Conservation (phyloP, 1,284 basidiomycete genomes). For the Cutaneotrichosporon sp. region DNA sequence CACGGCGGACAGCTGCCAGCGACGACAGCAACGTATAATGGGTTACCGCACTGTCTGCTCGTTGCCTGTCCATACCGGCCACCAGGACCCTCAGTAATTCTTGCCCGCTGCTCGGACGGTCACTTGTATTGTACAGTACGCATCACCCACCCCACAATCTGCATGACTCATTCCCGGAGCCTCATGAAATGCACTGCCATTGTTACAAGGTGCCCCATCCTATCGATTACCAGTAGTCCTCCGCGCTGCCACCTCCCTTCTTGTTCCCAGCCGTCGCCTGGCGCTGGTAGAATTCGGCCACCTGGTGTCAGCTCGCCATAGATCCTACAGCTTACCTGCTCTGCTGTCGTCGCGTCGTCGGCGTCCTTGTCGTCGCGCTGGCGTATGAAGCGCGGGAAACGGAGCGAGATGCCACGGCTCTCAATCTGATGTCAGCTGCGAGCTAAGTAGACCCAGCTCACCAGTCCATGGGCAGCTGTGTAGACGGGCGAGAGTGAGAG, state of each 20-base stretch:
- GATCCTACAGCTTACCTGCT: constrained; percentile 64
- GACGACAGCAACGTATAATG: neutral
- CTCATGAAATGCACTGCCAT: neutral
- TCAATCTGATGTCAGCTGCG: constrained; percentile 62
- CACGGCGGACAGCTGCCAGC: neutral
- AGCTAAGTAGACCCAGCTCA: constrained; percentile 55
- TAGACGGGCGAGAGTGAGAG: constrained; percentile 96
- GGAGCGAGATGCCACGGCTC: constrained; percentile 85
- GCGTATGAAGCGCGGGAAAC: constrained; percentile 92
- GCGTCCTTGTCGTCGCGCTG: constrained; percentile 89
- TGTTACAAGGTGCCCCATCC: neutral
- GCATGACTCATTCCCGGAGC: neutral
- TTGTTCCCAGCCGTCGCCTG: constrained; percentile 76
- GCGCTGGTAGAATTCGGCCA: constrained; percentile 92
- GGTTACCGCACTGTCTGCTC: neutral
- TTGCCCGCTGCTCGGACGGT: neutral
- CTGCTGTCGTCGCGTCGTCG: constrained; percentile 88
- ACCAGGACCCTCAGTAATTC: neutral
- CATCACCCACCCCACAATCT: neutral
- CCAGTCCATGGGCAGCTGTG: constrained; percentile 92
- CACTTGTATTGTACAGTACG: neutral
- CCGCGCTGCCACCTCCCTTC: constrained; percentile 63
- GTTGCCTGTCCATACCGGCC: neutral
- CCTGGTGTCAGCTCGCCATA: constrained; percentile 58
- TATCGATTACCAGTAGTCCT: constrained; percentile 70